Evolutionary conservation across 441 rosid species (phyloP).

Genomic region (Gossypium trilobum): DNA sequence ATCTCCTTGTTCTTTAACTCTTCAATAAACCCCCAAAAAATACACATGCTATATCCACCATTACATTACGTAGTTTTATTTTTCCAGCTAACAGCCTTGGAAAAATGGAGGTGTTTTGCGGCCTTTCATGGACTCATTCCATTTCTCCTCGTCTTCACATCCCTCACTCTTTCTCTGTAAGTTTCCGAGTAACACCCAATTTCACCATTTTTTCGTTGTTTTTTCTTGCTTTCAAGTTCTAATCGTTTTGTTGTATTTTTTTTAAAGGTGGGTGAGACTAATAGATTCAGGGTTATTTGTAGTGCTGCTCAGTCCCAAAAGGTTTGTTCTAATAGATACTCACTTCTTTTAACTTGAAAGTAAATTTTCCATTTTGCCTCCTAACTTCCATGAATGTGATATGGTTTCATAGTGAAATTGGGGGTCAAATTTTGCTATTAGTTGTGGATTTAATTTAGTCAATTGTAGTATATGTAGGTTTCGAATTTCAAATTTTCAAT

Average conservation of each 20-base stretch:
- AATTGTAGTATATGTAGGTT: too few species aligned
- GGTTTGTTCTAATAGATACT: conserved; percentile 29
- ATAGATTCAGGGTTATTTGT: conserved; percentile 37
- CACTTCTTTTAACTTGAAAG: background rate
- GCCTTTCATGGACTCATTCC: conserved; percentile 49
- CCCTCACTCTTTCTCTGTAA: conserved; percentile 34
- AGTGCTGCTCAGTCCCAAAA: conserved; percentile 40
- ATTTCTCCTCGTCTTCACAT: conserved; percentile 39
- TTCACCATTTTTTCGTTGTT: background rate
- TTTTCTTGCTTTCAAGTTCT: background rate
- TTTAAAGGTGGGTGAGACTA: conserved; percentile 27
- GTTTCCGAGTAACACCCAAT: background rate
- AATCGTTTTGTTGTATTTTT: conserved; percentile 5
- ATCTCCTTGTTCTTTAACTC: too few species aligned
- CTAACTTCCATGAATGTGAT: background rate
- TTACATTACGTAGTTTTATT: background rate
- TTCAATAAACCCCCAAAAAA: too few species aligned
- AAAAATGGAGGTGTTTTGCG: conserved; percentile 39
- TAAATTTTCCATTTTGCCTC: background rate
- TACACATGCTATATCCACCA: background rate
- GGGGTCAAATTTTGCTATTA: background rate
- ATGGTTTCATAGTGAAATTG: background rate
- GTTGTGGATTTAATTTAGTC: too few species aligned
- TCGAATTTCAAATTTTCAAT: too few species aligned
- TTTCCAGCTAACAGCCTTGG: background rate